Evolutionary conservation across 129 eudicot genomes (phyloP).

Genomic region (Arctium minus): DNA sequence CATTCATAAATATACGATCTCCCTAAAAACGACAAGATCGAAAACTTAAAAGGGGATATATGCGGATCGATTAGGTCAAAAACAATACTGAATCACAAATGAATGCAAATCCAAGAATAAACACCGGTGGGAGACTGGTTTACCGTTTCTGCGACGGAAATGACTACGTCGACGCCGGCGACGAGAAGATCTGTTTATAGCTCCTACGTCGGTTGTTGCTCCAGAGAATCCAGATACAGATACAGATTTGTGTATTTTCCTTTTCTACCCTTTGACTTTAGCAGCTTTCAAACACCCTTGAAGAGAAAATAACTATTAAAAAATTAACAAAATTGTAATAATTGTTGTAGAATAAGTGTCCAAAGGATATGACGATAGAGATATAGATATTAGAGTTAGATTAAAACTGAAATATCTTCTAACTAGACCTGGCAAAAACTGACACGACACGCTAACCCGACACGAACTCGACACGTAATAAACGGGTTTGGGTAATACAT

Average conservation of each 20-base stretch:
- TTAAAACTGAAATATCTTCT: too few relatives aligned
- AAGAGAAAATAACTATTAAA: neutral
- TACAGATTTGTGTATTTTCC: neutral
- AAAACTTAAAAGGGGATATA: neutral
- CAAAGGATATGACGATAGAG: too few relatives aligned
- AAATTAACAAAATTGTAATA: too few relatives aligned
- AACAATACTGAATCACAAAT: neutral
- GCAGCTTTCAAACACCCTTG: neutral
- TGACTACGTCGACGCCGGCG: conserved; percentile 7
- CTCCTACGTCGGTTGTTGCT: conserved; percentile 11
- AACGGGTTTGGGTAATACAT: too few relatives aligned
- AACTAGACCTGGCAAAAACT: too few relatives aligned
- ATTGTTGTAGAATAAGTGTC: too few relatives aligned
- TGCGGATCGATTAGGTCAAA: conserved; percentile 19
- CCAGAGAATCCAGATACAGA: conserved; percentile 10
- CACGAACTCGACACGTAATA: too few relatives aligned
- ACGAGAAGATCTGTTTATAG: conserved; percentile 17
- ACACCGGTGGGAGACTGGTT: neutral
- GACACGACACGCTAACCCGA: too few relatives aligned
- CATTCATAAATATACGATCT: conserved; percentile 4
- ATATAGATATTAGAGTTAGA: too few relatives aligned
- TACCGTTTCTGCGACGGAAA: conserved; percentile 13
- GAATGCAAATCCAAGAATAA: neutral
- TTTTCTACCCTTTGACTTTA: neutral
- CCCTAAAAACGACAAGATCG: neutral